phyloP scores from a whole-genome alignment of 805 yeast genomes.

The Lachancea cidri region DNA sequence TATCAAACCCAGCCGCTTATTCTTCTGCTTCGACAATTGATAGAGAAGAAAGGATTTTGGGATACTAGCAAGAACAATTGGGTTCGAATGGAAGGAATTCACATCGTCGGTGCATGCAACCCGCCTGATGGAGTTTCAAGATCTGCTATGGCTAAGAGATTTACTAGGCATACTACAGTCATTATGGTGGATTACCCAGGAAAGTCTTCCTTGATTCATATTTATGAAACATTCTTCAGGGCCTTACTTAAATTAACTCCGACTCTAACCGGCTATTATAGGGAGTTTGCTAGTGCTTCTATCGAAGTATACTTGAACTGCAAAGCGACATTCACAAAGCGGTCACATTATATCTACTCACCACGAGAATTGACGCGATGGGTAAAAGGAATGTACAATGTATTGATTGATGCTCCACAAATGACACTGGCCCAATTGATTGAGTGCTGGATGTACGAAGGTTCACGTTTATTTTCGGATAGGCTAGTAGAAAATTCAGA shows the following conservation, averaged over 20 bases:
- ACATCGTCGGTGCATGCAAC: constrained; percentile 93
- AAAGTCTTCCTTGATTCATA: constrained; percentile 51
- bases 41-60: constrained; percentile 79
- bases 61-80: constrained; percentile 51
- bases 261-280: constrained; percentile 47
- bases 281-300: constrained; percentile 58
- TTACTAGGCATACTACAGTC: constrained; percentile 60
- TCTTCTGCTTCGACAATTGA: constrained; percentile 65
- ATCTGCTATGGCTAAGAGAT: constrained; percentile 48
- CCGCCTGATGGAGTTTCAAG: constrained; percentile 83
- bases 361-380: constrained; percentile 92
- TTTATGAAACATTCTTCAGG: constrained; percentile 53
- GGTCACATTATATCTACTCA: constrained; percentile 67
- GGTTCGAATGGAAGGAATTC: constrained; percentile 60
- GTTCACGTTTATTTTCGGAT: constrained; percentile 70
- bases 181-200: constrained; percentile 81
- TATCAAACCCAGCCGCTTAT: constrained; percentile 73
- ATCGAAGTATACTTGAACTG: constrained; percentile 52
- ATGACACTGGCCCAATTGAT: constrained; percentile 42
- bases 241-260: constrained; percentile 62
- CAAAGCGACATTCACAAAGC: constrained; percentile 37
- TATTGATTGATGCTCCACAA: constrained; percentile 36
- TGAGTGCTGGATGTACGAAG: constrained; percentile 79
- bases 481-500: constrained; percentile 49
- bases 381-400: constrained; percentile 67